These are phyloP conservation scores for Nigrospora osmanthi DNA, from an alignment of 2,329 filamentous ascomycete species.

Conservation along the genomic window DNA sequence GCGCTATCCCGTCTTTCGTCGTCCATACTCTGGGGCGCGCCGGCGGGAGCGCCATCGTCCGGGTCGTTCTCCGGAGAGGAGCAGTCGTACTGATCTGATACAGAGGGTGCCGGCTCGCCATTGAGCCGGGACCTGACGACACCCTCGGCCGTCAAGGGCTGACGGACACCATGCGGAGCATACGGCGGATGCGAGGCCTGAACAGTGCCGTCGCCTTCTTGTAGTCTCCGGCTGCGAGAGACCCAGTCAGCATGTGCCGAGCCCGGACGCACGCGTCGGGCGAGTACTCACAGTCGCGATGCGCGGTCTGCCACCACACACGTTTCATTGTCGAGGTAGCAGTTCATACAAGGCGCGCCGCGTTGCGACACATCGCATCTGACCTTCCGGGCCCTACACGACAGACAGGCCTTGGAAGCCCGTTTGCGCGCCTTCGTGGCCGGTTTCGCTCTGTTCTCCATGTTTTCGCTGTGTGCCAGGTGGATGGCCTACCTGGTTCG, in stretches of 20 bases:
- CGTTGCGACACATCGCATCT: slow-evolving; percentile 41
- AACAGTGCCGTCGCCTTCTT: neutral
- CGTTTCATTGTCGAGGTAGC: slow-evolving; percentile 39
- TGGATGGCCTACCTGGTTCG: slow-evolving; percentile 9
- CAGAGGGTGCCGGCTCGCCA: neutral
- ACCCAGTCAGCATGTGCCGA: no score
- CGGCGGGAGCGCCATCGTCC: no score
- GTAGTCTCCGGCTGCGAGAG: no score
- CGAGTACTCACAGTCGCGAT: slow-evolving; percentile 26
- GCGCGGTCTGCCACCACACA: slow-evolving; percentile 31
- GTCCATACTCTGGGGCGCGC: no score
- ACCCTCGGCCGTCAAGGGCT: neutral
- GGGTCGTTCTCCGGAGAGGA: neutral
- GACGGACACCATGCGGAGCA: neutral
- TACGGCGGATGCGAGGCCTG: neutral
- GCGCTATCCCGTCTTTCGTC: no score
- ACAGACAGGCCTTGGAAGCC: slow-evolving; percentile 41
- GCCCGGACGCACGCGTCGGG: no score
- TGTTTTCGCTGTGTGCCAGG: slow-evolving; percentile 8
- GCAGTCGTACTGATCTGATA: neutral
- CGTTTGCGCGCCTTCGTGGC: slow-evolving; percentile 32
- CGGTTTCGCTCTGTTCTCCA: slow-evolving; percentile 20
- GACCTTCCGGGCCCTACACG: slow-evolving; percentile 43
- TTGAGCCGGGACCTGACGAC: neutral
- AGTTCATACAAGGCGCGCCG: slow-evolving; percentile 43